Conservation (phyloP, 2,329 filamentous ascomycete genomes). For the Orbilia javanica region DNA sequence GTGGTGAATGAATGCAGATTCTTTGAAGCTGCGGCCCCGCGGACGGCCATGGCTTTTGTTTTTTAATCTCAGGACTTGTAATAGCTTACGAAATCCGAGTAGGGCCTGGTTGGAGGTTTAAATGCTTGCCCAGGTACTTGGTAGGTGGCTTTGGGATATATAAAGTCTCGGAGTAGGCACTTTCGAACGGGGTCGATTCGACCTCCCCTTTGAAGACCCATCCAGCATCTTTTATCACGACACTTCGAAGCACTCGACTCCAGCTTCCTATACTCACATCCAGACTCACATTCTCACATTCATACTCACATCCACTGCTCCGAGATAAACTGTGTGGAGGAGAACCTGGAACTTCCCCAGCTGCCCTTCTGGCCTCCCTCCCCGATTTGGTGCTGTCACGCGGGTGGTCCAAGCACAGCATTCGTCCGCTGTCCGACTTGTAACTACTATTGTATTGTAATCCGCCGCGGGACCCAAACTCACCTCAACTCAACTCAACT, state of each 20-base stretch:
- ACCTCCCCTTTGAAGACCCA: slow-evolving; percentile 40
- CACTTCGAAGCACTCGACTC: background rate
- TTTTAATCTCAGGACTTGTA: background rate
- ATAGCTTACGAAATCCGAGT: too few relatives aligned
- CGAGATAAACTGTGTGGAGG: background rate
- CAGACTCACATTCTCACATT: background rate
- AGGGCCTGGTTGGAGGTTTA: too few relatives aligned
- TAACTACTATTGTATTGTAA: too few relatives aligned
- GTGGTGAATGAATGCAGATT: too few relatives aligned
- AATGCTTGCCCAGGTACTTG: too few relatives aligned
- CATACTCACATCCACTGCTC: background rate
- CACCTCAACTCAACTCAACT: background rate
- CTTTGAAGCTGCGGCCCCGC: slow-evolving; percentile 17
- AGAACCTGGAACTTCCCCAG: background rate
- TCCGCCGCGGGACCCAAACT: background rate
- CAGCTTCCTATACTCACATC: background rate
- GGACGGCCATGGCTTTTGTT: background rate
- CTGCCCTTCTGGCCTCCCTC: slow-evolving; percentile 12
- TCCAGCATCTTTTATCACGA: background rate
- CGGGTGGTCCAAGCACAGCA: background rate
- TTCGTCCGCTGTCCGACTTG: background rate
- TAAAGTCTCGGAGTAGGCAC: too few relatives aligned
- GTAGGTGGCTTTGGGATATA: too few relatives aligned
- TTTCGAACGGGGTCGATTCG: background rate
- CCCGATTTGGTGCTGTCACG: slow-evolving; percentile 15